Evolutionary conservation across 1,284 basidiomycete species (phyloP), one percentile per base, ranked within the genome.

Genomic region (Apiotrichum gracile): DNA sequence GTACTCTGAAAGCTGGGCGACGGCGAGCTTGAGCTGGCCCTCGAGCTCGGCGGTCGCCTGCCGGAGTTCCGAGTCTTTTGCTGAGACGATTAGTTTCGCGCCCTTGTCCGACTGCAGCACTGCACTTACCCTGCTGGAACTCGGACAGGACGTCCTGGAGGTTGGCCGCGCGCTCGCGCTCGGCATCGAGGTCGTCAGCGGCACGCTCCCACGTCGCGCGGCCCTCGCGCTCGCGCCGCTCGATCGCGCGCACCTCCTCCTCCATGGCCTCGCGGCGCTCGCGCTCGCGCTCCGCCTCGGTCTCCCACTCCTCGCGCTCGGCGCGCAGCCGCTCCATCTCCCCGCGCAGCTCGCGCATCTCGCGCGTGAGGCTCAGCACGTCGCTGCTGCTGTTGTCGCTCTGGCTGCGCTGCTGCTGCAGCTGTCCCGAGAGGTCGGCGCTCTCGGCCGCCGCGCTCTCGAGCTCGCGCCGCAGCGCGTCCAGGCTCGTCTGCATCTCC

Each of bases 61-160:
- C 48, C 80, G 78, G 9, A 81, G 64, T 52, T 82, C 81, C 27
- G 69, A 64, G 49, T 82, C 81, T 62, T 82, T 81, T 10, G 76
- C 78, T 79, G 55, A 10, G 31, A 45, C 22, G 19, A 40, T 48
- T 31, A 53, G 55, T n/a, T 35, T 17, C 10, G 7, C 34, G 9
- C 34, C 34, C 5, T n/a, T 17, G 34, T 16, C 34, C n/a, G 21
- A 16, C 4, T 7, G 10, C 16, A 12, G 12, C 16, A 4, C 14
- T 2, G 13, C 3, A 70, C 85, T 62, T 65, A 93, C 91, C 85
- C 55, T 83, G 78, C 77, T 97, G 91, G 73, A 98, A 97, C 73
- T 98, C 96, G 69, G 90, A 86, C 57, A 99, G 76, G 2, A 98
- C 93, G 8, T 87, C 85, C 72, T 97, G 90, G 52, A 99, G 75